Percentiles rank a stretch among this genome's conserved stretches.
These are phyloP conservation scores for Pholiota microspora DNA, from an alignment of 768 basidiomycete species.

Conservation along the genomic window DNA sequence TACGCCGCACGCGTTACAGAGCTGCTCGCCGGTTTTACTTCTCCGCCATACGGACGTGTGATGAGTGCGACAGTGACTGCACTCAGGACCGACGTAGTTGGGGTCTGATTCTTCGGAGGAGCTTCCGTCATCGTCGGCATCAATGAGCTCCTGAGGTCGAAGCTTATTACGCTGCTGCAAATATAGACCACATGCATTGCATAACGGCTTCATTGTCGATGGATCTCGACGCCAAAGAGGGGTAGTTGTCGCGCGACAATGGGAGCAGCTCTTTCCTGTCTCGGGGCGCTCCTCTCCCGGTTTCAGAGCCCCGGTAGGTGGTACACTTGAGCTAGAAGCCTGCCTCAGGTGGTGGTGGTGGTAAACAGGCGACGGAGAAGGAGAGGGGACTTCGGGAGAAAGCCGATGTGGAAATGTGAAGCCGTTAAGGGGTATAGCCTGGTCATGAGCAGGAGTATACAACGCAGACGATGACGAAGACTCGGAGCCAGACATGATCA, in stretches of 20 bases:
- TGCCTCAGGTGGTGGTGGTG: conserved; percentile 17
- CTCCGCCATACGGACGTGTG: conserved; percentile 50
- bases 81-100: conserved; percentile 42
- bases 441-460: conserved; percentile 20
- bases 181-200: conserved; percentile 49
- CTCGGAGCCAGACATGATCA: conserved; percentile 24
- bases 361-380: conserved; percentile 31
- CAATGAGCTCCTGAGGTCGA: conserved; percentile 48
- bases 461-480: conserved; percentile 25
- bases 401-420: conserved; percentile 29
- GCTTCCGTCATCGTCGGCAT: conserved; percentile 43
- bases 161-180: conserved; percentile 45
- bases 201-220: conserved; percentile 40
- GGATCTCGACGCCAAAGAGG: conserved; percentile 51
- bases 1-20: conserved; percentile 53
- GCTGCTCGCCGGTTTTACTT: conserved; percentile 46
- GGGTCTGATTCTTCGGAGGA: conserved; percentile 36
- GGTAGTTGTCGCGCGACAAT: conserved; percentile 45
- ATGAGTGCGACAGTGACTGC: conserved; percentile 48
- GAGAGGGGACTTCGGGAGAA: conserved; percentile 24
- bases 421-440: conserved; percentile 23
- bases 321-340: conserved; percentile 16
- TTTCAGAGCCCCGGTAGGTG: conserved; percentile 24
- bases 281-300: conserved; percentile 29
- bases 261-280: conserved; percentile 39